Percentiles rank a stretch among this genome's conserved stretches.
Conservation (phyloP, 148 eudicot genomes). For the Drosera capensis region DNA sequence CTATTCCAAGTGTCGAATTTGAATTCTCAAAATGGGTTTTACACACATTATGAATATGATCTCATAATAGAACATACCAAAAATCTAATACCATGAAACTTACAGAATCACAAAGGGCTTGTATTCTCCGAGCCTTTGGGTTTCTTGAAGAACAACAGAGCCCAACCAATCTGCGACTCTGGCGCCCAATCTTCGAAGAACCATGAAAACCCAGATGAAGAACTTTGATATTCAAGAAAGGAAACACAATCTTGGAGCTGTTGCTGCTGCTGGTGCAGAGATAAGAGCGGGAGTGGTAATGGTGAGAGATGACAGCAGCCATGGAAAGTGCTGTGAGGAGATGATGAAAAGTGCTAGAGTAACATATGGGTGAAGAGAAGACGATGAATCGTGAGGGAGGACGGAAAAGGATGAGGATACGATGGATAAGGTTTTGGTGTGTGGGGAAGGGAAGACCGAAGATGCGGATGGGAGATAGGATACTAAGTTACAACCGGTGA, state of each 20-base stretch:
- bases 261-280: no score
- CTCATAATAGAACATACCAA: not conserved
- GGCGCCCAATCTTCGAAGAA: conserved; percentile 7
- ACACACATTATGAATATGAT: not conserved
- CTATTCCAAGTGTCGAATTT: no score
- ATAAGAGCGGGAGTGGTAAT: conserved; percentile 18
- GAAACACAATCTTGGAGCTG: conserved; percentile 18
- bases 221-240: conserved; percentile 8
- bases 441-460: not conserved
- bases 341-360: conserved; percentile 6
- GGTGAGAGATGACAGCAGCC: conserved; percentile 41
- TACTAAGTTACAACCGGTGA: no score
- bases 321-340: conserved; percentile 22
- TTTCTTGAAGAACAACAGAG: conserved; percentile 24
- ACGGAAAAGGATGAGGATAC: not conserved
- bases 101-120: conserved; percentile 22
- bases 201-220: conserved; percentile 6
- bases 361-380: not conserved
- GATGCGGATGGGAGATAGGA: not conserved
- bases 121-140: conserved; percentile 13
- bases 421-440: not conserved
- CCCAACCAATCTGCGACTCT: conserved; percentile 10
- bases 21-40: no score
- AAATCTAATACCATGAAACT: no score
- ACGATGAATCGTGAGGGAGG: not conserved